Evolutionary conservation across 2,329 filamentous ascomycete species (phyloP).

Genomic region (Capronia coronata): DNA sequence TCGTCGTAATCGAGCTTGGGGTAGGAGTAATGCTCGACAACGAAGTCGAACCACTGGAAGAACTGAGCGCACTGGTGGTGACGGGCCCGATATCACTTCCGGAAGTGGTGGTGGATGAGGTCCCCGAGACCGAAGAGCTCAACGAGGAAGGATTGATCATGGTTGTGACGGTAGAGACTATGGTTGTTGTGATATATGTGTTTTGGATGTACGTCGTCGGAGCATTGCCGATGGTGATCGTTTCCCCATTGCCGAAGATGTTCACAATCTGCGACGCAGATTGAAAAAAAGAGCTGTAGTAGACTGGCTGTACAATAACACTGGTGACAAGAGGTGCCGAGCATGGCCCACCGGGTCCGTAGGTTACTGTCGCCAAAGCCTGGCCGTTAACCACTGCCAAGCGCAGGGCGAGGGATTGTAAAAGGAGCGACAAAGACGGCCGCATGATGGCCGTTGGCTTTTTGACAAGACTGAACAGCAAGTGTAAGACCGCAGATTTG

Average conservation of each 20-base stretch:
- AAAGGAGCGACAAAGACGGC: slow-evolving; percentile 18
- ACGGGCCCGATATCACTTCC: slow-evolving; percentile 5
- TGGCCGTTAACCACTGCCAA: slow-evolving; percentile 18
- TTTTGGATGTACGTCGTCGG: slow-evolving; percentile 23
- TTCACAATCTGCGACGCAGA: slow-evolving; percentile 24
- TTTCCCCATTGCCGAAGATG: slow-evolving; percentile 22
- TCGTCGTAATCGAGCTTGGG: slow-evolving; percentile 2
- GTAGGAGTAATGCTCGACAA: background rate
- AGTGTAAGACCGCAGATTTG: slow-evolving; percentile 21
- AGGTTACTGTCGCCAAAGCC: slow-evolving; percentile 13
- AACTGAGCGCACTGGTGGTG: slow-evolving; percentile 1
- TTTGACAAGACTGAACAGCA: slow-evolving; percentile 4
- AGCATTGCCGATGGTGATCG: slow-evolving; percentile 23
- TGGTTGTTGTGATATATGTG: slow-evolving; percentile 25
- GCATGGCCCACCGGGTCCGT: slow-evolving; percentile 19
- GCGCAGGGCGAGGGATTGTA: slow-evolving; percentile 15
- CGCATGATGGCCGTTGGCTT: slow-evolving; percentile 17
- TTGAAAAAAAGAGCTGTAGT: slow-evolving; percentile 25
- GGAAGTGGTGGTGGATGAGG: slow-evolving; percentile 2
- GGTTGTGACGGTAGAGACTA: slow-evolving; percentile 14
- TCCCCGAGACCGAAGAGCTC: slow-evolving; percentile 1
- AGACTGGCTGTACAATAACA: slow-evolving; percentile 18
- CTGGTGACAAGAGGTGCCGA: slow-evolving; percentile 17
- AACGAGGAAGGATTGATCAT: slow-evolving; percentile 1
- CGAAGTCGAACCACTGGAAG: background rate